These are phyloP conservation scores for Aspergillus fumigatus DNA, from an alignment of 2,329 filamentous ascomycete genomes.

Conservation along the genomic window DNA sequence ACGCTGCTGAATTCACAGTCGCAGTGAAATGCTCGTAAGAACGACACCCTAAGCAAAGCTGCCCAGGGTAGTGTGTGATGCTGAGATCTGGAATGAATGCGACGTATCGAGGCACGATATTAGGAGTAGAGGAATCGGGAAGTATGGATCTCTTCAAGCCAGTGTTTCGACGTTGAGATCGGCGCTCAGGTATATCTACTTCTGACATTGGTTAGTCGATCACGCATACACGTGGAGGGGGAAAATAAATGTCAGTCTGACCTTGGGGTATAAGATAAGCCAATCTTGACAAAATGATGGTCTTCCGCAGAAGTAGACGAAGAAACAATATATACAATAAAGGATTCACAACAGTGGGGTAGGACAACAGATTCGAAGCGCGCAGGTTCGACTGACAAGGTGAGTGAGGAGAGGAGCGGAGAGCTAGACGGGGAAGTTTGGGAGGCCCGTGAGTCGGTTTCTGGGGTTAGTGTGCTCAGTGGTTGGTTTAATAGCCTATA, in stretches of 20 bases:
- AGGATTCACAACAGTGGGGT: background rate
- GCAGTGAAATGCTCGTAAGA: slow-evolving; percentile 5
- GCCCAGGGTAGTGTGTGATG: slow-evolving; percentile 3
- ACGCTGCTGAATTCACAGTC: slow-evolving; percentile 8
- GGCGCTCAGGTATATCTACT: background rate
- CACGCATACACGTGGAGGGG: background rate
- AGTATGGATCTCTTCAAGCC: background rate
- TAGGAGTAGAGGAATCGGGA: background rate
- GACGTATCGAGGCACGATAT: background rate
- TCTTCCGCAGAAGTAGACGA: background rate
- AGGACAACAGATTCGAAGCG: background rate
- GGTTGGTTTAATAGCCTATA: too few species aligned
- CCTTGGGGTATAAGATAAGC: background rate
- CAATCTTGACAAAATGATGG: background rate
- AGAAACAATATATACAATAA: background rate
- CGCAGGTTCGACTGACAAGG: background rate
- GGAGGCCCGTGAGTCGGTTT: background rate
- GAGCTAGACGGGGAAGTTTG: background rate
- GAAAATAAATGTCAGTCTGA: background rate
- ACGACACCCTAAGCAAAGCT: slow-evolving; percentile 12
- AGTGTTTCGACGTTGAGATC: background rate
- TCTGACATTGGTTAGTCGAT: background rate
- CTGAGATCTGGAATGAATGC: background rate
- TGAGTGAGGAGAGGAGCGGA: background rate
- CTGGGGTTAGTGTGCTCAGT: background rate